Evolutionary conservation across 192 early-diverging fungal species (phyloP), one percentile per base, ranked within the genome.

Genomic region (Neocallimastix lanati): DNA sequence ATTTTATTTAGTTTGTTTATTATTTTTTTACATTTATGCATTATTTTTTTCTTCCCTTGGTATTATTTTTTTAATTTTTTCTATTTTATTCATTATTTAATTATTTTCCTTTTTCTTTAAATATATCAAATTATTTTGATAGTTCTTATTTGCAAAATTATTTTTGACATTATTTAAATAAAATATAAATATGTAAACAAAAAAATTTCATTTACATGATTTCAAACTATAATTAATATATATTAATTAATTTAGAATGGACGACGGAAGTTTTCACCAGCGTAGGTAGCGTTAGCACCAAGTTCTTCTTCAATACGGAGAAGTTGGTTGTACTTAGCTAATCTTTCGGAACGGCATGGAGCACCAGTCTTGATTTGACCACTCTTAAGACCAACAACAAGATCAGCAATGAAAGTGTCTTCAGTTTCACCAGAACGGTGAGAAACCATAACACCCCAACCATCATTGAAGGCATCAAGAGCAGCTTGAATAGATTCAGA

Each of bases 361-460:
- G 97, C 97, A 83, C 97, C 97, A 78, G 96, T 98, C 94, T 99
- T 99, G 92, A 99, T 98, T 88, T 99, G 96, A 81, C 93, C 85
- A 58, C 86, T 84, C 79, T 94, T 92, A 80, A 99, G 91, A 87
- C 95, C 97, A 35, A 99, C 97, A 76, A 96, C 96, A 50, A 99
- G 92, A 81, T 98, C 96, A 76, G 97, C 96, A 85, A 98, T 97
- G 86, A 93, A 91, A 81, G 92, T 93, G 89, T 97, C 97, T 88
- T 99, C 97, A 81, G 96, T 98, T 88, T 99, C 96, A 80, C 96
- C 97, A 28, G 96, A 98, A 82, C 97, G 94, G 91, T 99, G 97
- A 82, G 96, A 97, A 80, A 96, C 96, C 97, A 99, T 99, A 86
- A 98, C 96, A 82, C 97, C 97, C 97, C 97, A 99, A 80, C 96